A percentile compares a stretch with the other conserved stretches of the same genome.
Conservation (phyloP, 2,329 filamentous ascomycete species). For the Pseudocercospora fuligena region DNA sequence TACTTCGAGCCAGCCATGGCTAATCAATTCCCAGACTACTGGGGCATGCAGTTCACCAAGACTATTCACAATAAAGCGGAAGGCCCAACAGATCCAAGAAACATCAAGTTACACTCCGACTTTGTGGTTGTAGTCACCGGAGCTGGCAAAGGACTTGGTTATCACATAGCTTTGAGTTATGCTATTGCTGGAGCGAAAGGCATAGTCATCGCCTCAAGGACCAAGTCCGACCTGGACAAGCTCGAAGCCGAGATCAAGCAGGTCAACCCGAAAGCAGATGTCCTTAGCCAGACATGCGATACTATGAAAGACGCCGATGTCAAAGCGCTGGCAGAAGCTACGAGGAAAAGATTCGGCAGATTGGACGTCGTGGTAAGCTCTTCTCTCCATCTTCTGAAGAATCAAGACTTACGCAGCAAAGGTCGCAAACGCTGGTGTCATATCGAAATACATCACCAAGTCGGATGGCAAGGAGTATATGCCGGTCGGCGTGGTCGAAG, state of each 20-base stretch:
- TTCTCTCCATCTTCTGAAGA: background rate
- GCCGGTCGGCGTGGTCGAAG: conserved; percentile 21
- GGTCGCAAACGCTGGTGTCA: conserved; percentile 27
- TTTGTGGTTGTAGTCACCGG: conserved; percentile 27
- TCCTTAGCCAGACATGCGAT: conserved; percentile 16
- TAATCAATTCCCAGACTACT: conserved; percentile 19
- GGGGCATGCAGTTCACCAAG: conserved; percentile 24
- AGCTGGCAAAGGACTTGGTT: conserved; percentile 27
- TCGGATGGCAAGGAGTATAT: conserved; percentile 17
- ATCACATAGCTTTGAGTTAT: conserved; percentile 24
- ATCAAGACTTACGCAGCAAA: background rate
- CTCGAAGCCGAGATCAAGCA: conserved; percentile 19
- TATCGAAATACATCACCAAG: conserved; percentile 25
- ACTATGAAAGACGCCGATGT: conserved; percentile 15
- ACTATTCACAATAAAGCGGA: conserved; percentile 24
- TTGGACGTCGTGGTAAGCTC: conserved; percentile 13
- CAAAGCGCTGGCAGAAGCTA: conserved; percentile 15
- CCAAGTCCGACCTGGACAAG: conserved; percentile 18
- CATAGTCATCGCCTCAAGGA: conserved; percentile 27
- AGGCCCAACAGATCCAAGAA: conserved; percentile 25
- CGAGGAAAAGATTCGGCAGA: conserved; percentile 19
- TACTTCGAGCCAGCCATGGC: background rate
- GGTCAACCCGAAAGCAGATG: conserved; percentile 1
- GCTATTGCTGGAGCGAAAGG: conserved; percentile 25
- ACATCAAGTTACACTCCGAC: conserved; percentile 21